Evolutionary conservation across 257 asterid species (phyloP), one percentile per base, ranked within the genome.

Genomic region (Rehmannia glutinosa): DNA sequence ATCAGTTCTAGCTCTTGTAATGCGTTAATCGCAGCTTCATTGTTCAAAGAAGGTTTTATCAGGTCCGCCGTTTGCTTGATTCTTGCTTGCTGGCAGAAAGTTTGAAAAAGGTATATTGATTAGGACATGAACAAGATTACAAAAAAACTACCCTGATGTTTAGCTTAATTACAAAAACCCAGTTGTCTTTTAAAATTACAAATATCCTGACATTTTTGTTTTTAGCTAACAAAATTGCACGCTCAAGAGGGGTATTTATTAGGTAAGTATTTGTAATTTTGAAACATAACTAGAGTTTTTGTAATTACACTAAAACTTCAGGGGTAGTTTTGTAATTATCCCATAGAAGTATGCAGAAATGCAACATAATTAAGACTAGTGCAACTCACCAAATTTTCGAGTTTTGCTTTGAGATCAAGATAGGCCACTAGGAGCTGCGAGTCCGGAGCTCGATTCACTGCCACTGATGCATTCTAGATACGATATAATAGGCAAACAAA

Each of bases 1-100:
- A 74, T 69, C 70, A 71, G 64, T 74, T 92, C 97, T 17, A 89
- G 86, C 74, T 89, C 91, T 45, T 79, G 80, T 63, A 87, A 21
- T 10, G 91, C 92, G 38, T 30, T 75, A 6, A 82, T 30, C 19
- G 90, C 78, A 43, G 72, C 77, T 52, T 78, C 83, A 19, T 12
- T 58, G 65, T 60, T 75, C 57, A 89, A n/a, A 47, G 32, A 74
- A n/a, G 98, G 95, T 74, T 75, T 84, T 51, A 92, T 50, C 8
- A 72, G 62, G 3, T 38, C 45, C 9, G 77, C 86, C 0, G 87
- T 52, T 43, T 86, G 84, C 76, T 61, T 77, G 43, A 89, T 74
- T 68, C 70, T 79, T 49, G 81, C 59, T 87, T 86, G 89, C 97
- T 92, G 82, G 30, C 60, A 81, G 28, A 16, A 58, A 71, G 47